Evolutionary conservation across 768 basidiomycete species (phyloP).

Genomic region (Suillus ampliporus): DNA sequence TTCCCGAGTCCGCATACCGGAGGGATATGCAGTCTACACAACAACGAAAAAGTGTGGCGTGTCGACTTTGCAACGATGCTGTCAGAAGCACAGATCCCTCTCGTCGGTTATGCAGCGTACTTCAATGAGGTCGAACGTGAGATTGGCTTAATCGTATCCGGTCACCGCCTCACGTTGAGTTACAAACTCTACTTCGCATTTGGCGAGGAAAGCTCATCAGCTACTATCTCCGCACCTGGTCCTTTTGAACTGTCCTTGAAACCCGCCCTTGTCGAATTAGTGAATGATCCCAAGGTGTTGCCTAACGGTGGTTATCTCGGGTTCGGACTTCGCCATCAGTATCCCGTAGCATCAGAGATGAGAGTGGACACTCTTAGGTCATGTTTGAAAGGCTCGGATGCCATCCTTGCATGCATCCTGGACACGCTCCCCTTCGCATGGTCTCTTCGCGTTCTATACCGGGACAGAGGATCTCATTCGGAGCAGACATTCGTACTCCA

Average conservation of each 20-base stretch:
- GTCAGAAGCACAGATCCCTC: slow-evolving; percentile 12
- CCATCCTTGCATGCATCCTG: slow-evolving; percentile 26
- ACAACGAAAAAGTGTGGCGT: slow-evolving; percentile 38
- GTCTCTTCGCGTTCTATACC: slow-evolving; percentile 28
- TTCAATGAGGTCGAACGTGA: slow-evolving; percentile 53
- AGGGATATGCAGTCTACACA: slow-evolving; percentile 46
- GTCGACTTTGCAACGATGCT: slow-evolving; percentile 44
- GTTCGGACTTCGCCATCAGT: slow-evolving; percentile 41
- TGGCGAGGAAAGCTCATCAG: neutral
- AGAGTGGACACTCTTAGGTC: slow-evolving; percentile 19
- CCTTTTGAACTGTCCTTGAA: slow-evolving; percentile 19
- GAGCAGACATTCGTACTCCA: slow-evolving; percentile 9
- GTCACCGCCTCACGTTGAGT: slow-evolving; percentile 50
- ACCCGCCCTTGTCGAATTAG: slow-evolving; percentile 29
- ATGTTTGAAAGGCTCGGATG: slow-evolving; percentile 40
- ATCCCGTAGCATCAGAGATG: slow-evolving; percentile 31
- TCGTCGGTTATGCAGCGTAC: slow-evolving; percentile 47
- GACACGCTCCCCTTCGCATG: slow-evolving; percentile 21
- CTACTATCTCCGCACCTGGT: slow-evolving; percentile 1
- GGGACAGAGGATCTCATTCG: neutral
- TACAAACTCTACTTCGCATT: slow-evolving; percentile 43
- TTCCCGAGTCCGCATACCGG: slow-evolving; percentile 54
- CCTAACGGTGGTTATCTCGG: slow-evolving; percentile 41
- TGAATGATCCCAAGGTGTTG: slow-evolving; percentile 33
- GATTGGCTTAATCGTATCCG: slow-evolving; percentile 46